A percentile compares a stretch with the other conserved stretches of the same genome.
Evolutionary conservation across 306 rosid species (phyloP).

Genomic region (Alnus rubra): DNA sequence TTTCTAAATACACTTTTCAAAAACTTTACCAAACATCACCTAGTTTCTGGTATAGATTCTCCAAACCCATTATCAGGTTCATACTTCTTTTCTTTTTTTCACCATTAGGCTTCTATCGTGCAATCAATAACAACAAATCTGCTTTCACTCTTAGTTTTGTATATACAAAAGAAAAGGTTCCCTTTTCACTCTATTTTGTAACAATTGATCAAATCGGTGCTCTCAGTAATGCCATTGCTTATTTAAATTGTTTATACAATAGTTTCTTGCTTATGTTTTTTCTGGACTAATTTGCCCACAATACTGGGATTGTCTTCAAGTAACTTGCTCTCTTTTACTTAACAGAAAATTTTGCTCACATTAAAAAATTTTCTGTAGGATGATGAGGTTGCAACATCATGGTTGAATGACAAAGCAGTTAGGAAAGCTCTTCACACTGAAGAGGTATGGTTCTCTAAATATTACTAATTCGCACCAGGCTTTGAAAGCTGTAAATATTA

Average conservation of each 20-base stretch:
- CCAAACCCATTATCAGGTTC: not conserved
- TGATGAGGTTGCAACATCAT: constrained; percentile 65
- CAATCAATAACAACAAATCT: not conserved
- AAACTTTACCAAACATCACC: too few relatives aligned
- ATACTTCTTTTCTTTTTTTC: not conserved
- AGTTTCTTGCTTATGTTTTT: not conserved
- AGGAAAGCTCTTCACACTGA: constrained; percentile 75
- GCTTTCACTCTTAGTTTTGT: not conserved
- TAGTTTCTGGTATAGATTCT: not conserved
- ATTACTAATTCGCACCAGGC: not conserved
- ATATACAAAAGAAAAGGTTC: not conserved
- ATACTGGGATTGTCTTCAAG: not conserved
- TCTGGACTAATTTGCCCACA: not conserved
- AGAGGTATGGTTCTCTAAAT: constrained; percentile 44
- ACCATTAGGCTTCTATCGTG: not conserved
- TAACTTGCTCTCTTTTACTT: not conserved
- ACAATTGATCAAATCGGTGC: not conserved
- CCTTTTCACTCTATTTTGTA: not conserved
- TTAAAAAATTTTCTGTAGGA: constrained; percentile 38
- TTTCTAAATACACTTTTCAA: too few relatives aligned
- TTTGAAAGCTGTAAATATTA: constrained; percentile 5
- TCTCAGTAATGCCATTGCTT: not conserved
- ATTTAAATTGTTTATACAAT: not conserved
- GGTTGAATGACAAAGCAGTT: constrained; percentile 75
- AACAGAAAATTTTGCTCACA: not conserved